Base-by-base conservation (phyloP, 192 early-diverging fungal species). In the Gamsiella multidivaricata region DNA sequence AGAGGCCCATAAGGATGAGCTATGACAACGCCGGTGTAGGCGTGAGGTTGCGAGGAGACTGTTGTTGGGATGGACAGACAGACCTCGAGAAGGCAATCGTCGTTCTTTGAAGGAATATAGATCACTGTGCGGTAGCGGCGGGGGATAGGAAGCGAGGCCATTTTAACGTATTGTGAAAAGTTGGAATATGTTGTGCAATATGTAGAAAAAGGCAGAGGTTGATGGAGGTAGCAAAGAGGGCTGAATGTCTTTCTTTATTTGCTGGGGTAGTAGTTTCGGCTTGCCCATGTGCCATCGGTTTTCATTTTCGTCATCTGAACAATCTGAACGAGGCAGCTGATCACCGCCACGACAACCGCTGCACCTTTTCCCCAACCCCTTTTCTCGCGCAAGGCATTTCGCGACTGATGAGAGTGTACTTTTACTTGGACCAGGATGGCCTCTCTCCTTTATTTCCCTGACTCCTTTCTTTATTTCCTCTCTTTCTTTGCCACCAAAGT, bases 1-100 rank as follows among this genome's bases (percentile, higher is more conserved):
- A 83, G 54, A 14, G 81, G 81, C 14, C 81, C 81, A 61, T 83
- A 83, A 0, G 81, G 76, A 56, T 83, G 81, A 3, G 81, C 57
- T n/a, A 83, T 83, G 14, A 80, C 67, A 22, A 80, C 71, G 12
- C 69, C 81, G 17, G 78, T 83, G 23, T 62, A 41, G 12, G 25
- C 25, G 6, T 52, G 54, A 23, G 54, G 67, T 14, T 55, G 37
- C 2, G 74, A 52, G 20, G 65, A 69, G 18, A 46, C 31, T 20
- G 25, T 68, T 14, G 54, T 69, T 18, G 74, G 74, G 8, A 78
- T 62, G 0, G 74, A 78, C 22, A 78, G 53, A 15, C 65, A 69
- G 7, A 69, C 74, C 23, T 78, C 74, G 29, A 78, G 74, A 37
- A 63, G 45, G 46, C 31, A 49, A 0, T 41, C 66, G 43, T 78